Conservation (phyloP, 2,329 filamentous ascomycete genomes). For the Venturia aucupariae region DNA sequence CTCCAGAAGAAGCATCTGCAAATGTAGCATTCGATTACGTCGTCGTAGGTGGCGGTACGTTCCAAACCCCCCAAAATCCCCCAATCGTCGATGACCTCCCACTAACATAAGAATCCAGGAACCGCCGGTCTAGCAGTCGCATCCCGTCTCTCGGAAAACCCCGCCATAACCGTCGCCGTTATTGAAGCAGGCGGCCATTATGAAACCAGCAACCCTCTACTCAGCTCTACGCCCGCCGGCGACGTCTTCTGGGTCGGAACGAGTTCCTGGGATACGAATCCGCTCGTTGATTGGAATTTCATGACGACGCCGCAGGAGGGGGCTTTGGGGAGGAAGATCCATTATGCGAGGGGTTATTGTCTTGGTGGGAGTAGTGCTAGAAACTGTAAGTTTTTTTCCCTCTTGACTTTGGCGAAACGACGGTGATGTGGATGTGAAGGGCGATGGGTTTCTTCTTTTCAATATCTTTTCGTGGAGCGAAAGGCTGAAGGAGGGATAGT, state of each 20-base stretch:
- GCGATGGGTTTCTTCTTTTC: too few species aligned
- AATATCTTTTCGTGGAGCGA: too few species aligned
- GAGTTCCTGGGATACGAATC: slow-evolving; percentile 19
- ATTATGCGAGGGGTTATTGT: slow-evolving; percentile 23
- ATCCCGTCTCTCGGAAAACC: slow-evolving; percentile 7
- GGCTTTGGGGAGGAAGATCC: slow-evolving; percentile 15
- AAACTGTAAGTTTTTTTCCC: slow-evolving; percentile 10
- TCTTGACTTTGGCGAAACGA: too few species aligned
- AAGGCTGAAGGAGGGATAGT: not conserved
- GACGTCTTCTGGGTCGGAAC: slow-evolving; percentile 19
- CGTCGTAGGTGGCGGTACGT: slow-evolving; percentile 4
- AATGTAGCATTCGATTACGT: not conserved
- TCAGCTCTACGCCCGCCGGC: slow-evolving; percentile 19
- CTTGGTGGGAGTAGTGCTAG: slow-evolving; percentile 19
- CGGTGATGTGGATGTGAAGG: not conserved
- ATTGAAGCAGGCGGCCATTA: slow-evolving; percentile 21
- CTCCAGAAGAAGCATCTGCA: not conserved
- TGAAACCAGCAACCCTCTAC: slow-evolving; percentile 23
- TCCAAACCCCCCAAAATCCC: not conserved
- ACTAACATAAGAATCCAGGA: not conserved
- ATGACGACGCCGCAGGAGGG: slow-evolving; percentile 22
- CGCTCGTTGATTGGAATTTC: slow-evolving; percentile 24
- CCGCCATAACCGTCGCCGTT: slow-evolving; percentile 10
- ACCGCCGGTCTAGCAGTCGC: slow-evolving; percentile 16
- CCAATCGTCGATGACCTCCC: not conserved